Evolutionary conservation across 1,284 basidiomycete species (phyloP).

Genomic region (Peniophora sp.): DNA sequence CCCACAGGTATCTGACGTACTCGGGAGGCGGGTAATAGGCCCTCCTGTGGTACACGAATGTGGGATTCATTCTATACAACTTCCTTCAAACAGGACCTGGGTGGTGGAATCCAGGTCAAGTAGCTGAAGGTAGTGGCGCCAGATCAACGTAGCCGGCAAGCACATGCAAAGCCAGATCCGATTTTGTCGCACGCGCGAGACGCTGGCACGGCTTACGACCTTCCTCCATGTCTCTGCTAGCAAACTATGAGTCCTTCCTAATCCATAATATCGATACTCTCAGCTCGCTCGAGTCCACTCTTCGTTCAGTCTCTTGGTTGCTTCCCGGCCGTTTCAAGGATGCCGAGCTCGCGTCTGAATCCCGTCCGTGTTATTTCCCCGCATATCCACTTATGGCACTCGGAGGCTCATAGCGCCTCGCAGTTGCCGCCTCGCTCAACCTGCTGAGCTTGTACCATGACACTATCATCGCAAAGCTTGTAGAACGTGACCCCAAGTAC

Average conservation of each 20-base stretch:
- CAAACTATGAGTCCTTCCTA: slow-evolving; percentile 75
- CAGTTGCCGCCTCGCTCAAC: slow-evolving; percentile 70
- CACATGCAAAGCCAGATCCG: too few species aligned
- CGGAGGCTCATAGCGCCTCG: slow-evolving; percentile 3
- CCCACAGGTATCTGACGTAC: too few species aligned
- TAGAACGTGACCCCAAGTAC: slow-evolving; percentile 55
- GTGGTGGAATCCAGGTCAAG: too few species aligned
- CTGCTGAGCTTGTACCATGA: slow-evolving; percentile 83
- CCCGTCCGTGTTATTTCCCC: slow-evolving; percentile 52
- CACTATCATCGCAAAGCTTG: slow-evolving; percentile 64
- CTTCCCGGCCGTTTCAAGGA: slow-evolving; percentile 95
- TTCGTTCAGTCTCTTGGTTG: slow-evolving; percentile 90
- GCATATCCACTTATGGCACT: slow-evolving; percentile 8
- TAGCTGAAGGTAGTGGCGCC: too few species aligned
- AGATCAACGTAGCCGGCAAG: too few species aligned
- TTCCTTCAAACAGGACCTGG: too few species aligned
- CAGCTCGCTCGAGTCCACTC: slow-evolving; percentile 78
- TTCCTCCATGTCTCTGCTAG: slow-evolving; percentile 20
- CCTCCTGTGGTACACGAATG: too few species aligned
- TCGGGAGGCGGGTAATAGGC: too few species aligned
- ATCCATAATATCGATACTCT: slow-evolving; percentile 81
- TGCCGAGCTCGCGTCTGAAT: slow-evolving; percentile 89
- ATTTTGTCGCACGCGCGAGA: too few species aligned
- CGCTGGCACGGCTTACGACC: neutral
- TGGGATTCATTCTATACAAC: too few species aligned